Evolutionary conservation across 1,139 yeast species (phyloP).

Genomic region (Kodamaea sp.): DNA sequence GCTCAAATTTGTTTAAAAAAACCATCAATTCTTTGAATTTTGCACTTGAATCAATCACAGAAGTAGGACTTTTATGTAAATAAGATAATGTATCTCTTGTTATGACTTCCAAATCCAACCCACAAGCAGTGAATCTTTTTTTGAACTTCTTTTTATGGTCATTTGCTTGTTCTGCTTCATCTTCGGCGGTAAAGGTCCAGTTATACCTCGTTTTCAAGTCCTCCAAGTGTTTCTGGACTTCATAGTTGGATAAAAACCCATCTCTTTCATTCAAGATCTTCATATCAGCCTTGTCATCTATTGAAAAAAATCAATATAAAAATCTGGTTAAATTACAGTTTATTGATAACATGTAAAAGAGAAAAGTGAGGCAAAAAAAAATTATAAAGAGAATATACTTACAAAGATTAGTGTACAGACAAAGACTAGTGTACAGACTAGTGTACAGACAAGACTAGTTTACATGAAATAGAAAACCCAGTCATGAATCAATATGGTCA

Average conservation of each 20-base stretch:
- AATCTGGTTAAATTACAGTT: neutral
- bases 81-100: slow-evolving; percentile 60
- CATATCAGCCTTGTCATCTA: slow-evolving; percentile 20
- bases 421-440: no score
- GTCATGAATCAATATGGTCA: slow-evolving; percentile 21
- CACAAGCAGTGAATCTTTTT: slow-evolving; percentile 43
- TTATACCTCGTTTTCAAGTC: slow-evolving; percentile 46
- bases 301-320: slow-evolving; percentile 2
- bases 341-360: neutral
- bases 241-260: slow-evolving; percentile 66
- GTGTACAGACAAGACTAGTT: no score
- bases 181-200: slow-evolving; percentile 44
- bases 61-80: slow-evolving; percentile 43
- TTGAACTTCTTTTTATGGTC: slow-evolving; percentile 31
- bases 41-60: slow-evolving; percentile 40
- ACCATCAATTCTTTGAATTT: slow-evolving; percentile 52
- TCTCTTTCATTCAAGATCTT: slow-evolving; percentile 50
- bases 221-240: slow-evolving; percentile 60
- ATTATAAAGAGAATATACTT: no score
- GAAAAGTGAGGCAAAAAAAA: neutral
- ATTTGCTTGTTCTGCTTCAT: slow-evolving; percentile 25
- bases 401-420: no score
- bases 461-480: no score
- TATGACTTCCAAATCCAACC: slow-evolving; percentile 57
- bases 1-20: slow-evolving; percentile 48